Evolutionary conservation across 805 yeast species (phyloP), one percentile per base, ranked within the genome.

Genomic region (Hermanozyma aechmeae): DNA sequence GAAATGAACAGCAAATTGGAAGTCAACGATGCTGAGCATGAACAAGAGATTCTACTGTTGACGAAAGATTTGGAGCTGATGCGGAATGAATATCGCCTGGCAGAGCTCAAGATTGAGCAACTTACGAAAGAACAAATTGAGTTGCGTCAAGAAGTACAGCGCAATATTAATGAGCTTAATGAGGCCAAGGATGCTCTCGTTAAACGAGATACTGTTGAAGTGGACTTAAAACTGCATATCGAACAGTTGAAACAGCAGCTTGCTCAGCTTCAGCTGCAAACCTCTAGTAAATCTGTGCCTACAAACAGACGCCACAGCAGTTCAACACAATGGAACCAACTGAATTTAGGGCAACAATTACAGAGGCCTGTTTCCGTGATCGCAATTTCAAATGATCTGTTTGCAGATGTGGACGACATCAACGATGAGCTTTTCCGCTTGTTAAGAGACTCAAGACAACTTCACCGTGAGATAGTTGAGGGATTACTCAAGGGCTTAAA

Each of bases 381-480:
- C 46, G 76, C 79, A 16, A 67, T 73, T 5, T 62, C 78, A 1
- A 59, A 59, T 31, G 64, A 61, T 33, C 79, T 71, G 42, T 68
- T 65, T 25, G 66, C 69, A 36, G 66, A 65, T 35, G 55, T 77
- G 35, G 79, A 78, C 37, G 80, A 76, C 29, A 79, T 82, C 39
- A 79, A 79, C 44, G 84, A 73, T 45, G 92, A 83, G 50, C 59
- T 82, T 32, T 81, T 73, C 69, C 67, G 71, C 43, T 62, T 79
- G 43, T 62, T 82, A 35, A 75, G 80, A 46, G 82, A 82, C 43
- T 74, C 92, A 3, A 72, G 73, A 34, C 65, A 71, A 29, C 61
- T 89, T 38, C 89, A 83, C 51, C 68, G 73, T 35, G 96, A 89
- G 55, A 81, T 85, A 28, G 79, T 86, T 17, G 87, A 80, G 43